phyloP scores from a whole-genome alignment of 257 asterid genomes.

The Solanum peruvianum region DNA sequence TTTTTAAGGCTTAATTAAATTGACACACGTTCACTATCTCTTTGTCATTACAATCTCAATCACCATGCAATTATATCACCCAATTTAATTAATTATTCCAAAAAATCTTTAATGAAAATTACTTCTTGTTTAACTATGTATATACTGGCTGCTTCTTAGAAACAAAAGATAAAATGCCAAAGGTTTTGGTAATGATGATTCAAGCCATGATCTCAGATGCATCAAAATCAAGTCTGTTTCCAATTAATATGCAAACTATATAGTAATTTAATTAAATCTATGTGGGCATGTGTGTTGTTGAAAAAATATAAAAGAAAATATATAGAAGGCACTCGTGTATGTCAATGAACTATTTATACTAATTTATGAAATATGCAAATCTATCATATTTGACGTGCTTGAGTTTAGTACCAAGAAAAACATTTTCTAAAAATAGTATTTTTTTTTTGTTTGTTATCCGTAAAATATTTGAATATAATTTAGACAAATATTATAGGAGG shows the following conservation, averaged over 20 bases:
- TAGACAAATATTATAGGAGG: no score
- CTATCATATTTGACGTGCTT: background rate
- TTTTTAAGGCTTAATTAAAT: background rate
- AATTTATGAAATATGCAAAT: background rate
- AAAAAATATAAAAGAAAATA: background rate
- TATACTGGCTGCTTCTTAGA: background rate
- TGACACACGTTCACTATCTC: background rate
- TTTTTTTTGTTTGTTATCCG: no score
- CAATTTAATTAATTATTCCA: background rate
- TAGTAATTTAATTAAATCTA: background rate
- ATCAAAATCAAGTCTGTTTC: constrained; percentile 48
- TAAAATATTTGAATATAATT: no score
- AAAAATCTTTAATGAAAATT: background rate
- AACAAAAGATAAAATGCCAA: background rate
- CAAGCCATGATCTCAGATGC: constrained; percentile 51
- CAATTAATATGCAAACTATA: background rate
- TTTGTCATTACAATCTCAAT: background rate
- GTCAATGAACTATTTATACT: background rate
- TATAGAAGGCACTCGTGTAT: background rate
- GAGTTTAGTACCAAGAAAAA: background rate
- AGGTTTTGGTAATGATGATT: constrained; percentile 1
- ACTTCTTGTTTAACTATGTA: background rate
- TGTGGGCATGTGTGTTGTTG: background rate
- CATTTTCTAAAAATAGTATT: no score
- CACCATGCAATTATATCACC: background rate